Conservation (phyloP, 2,329 filamentous ascomycete species). For the Diaporthe capsici region DNA sequence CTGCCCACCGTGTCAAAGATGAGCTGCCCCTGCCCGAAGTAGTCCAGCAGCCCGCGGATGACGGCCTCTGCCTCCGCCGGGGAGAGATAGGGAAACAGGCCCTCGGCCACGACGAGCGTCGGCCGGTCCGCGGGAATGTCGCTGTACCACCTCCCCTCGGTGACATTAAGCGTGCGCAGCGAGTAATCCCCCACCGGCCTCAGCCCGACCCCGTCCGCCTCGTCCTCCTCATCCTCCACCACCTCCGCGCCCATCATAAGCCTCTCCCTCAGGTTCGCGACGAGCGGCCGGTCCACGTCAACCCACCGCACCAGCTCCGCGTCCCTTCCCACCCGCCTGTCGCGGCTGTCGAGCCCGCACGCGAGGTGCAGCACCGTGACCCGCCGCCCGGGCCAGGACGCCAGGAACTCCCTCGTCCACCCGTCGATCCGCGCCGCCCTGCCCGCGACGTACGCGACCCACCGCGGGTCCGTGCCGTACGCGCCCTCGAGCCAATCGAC, state of each 20-base stretch:
- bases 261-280: conserved; percentile 35
- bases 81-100: conserved; percentile 20
- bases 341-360: conserved; percentile 39
- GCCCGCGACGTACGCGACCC: conserved; percentile 31
- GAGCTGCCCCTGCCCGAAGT: conserved; percentile 36
- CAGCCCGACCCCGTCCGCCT: background rate
- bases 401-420: conserved; percentile 37
- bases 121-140: conserved; percentile 36
- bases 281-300: conserved; percentile 37
- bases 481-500: background rate
- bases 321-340: conserved; percentile 7
- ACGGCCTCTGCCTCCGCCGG: conserved; percentile 18
- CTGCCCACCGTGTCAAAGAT: conserved; percentile 34
- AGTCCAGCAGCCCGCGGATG: conserved; percentile 20
- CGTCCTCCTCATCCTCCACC: background rate
- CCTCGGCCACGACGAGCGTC: conserved; percentile 38
- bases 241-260: background rate
- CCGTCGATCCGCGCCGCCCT: conserved; percentile 31
- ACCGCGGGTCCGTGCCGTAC: conserved; percentile 32
- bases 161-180: conserved; percentile 25
- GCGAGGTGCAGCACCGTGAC: conserved; percentile 41
- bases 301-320: conserved; percentile 38
- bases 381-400: background rate
- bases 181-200: conserved; percentile 25
- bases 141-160: conserved; percentile 30